Base-by-base conservation (phyloP, 257 asterid species). In the Scutellaria baicalensis region DNA sequence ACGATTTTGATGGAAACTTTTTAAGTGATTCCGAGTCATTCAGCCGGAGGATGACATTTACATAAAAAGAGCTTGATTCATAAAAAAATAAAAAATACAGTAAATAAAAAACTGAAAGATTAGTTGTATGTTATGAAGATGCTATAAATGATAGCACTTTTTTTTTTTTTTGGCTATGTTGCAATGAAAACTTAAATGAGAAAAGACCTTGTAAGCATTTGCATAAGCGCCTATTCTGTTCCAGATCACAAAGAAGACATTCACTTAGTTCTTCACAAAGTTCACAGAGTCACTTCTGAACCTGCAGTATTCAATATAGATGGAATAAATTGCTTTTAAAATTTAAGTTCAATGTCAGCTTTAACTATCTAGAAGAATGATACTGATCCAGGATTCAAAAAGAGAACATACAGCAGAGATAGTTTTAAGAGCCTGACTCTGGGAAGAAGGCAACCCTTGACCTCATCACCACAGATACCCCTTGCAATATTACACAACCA, bases 401-500 rank as follows among this genome's bases (percentile, higher is more conserved):
- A 5, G 39, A 49, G 67, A 61, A 35, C 72, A 27, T 84, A 93
- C 99, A 45, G 88, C 74, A 59, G 86, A 68, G 66, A 86, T 57
- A 42, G 80, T 84, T 83, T 68, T 91, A 74, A 93, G 97, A 70
- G 99, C 96, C 77, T 83, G 84, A 39, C 99, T 93, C 71, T 87
- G 76, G 99, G 89, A 82, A 93, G 99, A 76, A 90, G 92, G 75
- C 97, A 96, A 27, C 86, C 91, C 80, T 89, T 84, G 66, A 93
- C 99, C 86, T 91, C 97, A 51, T 93, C 99, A 52, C 96, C 95
- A 8, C 81, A 85, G 78, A 89, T 79, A 54, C 99, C 98, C 78
- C 97, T 84, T 10, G 97, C 95, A 77, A 81, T 83, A 73, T 89
- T 87, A 95, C 97, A 93, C 71, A 93, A 76, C 99, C 99, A 91